These are phyloP conservation scores for Cyanophora paradoxa DNA, from an alignment of 78 protist genomes.

Conservation along the genomic window DNA sequence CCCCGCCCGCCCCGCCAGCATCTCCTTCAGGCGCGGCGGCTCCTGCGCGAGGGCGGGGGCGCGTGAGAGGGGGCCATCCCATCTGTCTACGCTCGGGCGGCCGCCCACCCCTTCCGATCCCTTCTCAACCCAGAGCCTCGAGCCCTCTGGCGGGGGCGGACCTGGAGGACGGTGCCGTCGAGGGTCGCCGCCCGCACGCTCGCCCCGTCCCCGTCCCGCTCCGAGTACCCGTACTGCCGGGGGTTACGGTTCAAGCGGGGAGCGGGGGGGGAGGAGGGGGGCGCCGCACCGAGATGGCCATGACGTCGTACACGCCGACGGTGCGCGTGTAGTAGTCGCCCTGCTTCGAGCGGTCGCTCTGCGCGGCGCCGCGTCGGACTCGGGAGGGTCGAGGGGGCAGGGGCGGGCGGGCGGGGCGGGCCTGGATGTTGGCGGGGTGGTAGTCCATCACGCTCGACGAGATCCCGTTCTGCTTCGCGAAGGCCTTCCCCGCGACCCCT, in stretches of 20 bases:
- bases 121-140: too few relatives aligned
- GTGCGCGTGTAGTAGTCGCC: not conserved
- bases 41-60: not conserved
- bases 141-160: too few relatives aligned
- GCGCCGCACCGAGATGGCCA: not conserved
- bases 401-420: not conserved
- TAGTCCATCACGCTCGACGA: constrained; percentile 11
- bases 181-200: too few relatives aligned
- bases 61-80: too few relatives aligned
- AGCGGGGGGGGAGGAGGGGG: too few relatives aligned
- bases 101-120: too few relatives aligned
- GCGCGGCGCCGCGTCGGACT: not conserved
- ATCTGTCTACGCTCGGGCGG: too few relatives aligned
- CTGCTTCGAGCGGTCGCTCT: not conserved
- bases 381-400: not conserved
- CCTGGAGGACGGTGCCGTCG: too few relatives aligned
- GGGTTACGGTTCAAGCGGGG: too few relatives aligned
- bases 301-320: not conserved
- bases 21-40: not conserved
- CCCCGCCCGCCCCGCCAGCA: not conserved
- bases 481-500: too few relatives aligned
- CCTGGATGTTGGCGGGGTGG: not conserved
- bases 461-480: not conserved
- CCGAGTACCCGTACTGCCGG: too few relatives aligned
- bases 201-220: too few relatives aligned